Percentiles rank a stretch among this genome's conserved stretches.
phyloP scores from a whole-genome alignment of 2,329 filamentous ascomycete genomes.

The Aureobasidium vineae region DNA sequence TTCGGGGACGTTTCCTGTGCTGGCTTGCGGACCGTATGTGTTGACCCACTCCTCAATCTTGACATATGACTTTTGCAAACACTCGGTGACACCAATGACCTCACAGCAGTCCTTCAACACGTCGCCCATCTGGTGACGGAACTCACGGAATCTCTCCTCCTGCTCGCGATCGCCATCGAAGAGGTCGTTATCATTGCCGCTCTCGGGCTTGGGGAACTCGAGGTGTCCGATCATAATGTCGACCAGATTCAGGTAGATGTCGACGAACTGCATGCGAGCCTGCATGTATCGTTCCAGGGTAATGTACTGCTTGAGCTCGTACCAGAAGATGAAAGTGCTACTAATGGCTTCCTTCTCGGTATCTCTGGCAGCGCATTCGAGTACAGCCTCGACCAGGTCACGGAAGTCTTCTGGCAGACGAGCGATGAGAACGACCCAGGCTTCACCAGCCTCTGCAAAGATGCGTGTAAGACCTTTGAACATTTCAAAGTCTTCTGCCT shows the following conservation, averaged over 20 bases:
- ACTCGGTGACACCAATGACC: constrained; percentile 90
- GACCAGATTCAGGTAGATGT: constrained; percentile 84
- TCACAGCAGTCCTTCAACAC: constrained; percentile 96
- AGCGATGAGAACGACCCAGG: constrained; percentile 90
- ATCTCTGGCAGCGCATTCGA: constrained; percentile 89
- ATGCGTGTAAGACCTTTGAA: constrained; percentile 88
- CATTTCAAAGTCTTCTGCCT: constrained; percentile 78
- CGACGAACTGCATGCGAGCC: constrained; percentile 71
- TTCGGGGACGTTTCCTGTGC: constrained; percentile 73
- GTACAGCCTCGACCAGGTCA: constrained; percentile 78
- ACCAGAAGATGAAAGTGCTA: constrained; percentile 97
- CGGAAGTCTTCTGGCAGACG: constrained; percentile 79
- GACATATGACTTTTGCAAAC: constrained; percentile 81
- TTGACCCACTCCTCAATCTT: constrained; percentile 87
- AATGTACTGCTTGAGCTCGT: constrained; percentile 94
- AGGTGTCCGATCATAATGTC: constrained; percentile 91
- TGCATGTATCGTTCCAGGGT: constrained; percentile 86
- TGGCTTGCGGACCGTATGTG: constrained; percentile 73
- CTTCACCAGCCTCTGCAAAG: constrained; percentile 88
- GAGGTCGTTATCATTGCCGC: constrained; percentile 71
- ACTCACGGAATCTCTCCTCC: constrained; percentile 96
- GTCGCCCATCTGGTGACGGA: constrained; percentile 95
- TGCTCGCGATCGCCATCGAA: constrained; percentile 95
- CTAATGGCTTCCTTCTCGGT: constrained; percentile 88
- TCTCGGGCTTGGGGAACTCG: constrained; percentile 77